A percentile compares a stretch with the other conserved stretches of the same genome.
Conservation (phyloP, 768 basidiomycete species). For the Ramaria sp. region DNA sequence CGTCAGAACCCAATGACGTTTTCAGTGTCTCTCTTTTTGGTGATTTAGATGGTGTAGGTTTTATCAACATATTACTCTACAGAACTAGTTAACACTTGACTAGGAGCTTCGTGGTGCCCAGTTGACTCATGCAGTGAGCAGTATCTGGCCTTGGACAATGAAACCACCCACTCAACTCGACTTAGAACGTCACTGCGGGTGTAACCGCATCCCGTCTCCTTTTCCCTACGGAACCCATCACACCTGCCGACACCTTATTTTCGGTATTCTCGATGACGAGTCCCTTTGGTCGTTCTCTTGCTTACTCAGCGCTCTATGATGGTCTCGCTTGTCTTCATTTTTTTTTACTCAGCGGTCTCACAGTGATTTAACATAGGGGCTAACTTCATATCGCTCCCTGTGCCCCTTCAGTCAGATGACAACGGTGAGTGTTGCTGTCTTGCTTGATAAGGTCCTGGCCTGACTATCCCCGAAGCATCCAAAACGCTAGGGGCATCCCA, state of each 20-base stretch:
- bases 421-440: slow-evolving; percentile 17
- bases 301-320: slow-evolving; percentile 69
- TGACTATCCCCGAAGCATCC: slow-evolving; percentile 12
- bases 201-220: slow-evolving; percentile 70
- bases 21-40: slow-evolving; percentile 61
- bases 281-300: slow-evolving; percentile 70
- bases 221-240: slow-evolving; percentile 62
- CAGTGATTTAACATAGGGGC: slow-evolving; percentile 8
- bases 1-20: slow-evolving; percentile 45
- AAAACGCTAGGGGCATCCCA: slow-evolving; percentile 14
- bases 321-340: slow-evolving; percentile 21
- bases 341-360: not conserved
- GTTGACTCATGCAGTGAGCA: slow-evolving; percentile 52
- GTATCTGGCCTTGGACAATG: not conserved
- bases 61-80: not conserved
- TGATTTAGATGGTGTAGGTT: slow-evolving; percentile 22
- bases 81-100: slow-evolving; percentile 22
- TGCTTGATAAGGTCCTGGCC: not conserved
- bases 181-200: slow-evolving; percentile 70
- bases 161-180: not conserved
- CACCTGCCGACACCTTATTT: slow-evolving; percentile 65
- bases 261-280: slow-evolving; percentile 65
- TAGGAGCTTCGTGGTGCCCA: slow-evolving; percentile 44
- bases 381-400: slow-evolving; percentile 56
- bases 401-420: slow-evolving; percentile 41